phyloP scores from a whole-genome alignment of 1,284 basidiomycete genomes.

The Entoloma clypeatum region DNA sequence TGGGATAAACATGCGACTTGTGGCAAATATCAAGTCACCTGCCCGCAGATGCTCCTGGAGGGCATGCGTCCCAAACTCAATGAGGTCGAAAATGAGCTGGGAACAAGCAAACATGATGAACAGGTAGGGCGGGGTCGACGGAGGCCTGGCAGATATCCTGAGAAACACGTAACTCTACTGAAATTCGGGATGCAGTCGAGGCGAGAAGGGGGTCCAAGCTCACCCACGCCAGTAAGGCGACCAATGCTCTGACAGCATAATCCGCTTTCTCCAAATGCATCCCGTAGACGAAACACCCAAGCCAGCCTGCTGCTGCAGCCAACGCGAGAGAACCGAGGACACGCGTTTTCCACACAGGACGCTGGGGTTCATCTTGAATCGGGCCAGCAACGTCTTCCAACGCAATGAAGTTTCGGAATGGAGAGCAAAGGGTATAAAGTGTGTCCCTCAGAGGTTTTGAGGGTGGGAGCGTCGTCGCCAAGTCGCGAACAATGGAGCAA shows the following conservation, averaged over 20 bases:
- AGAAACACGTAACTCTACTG: slow-evolving; percentile 42
- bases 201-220: slow-evolving; percentile 15
- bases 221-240: slow-evolving; percentile 43
- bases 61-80: slow-evolving; percentile 33
- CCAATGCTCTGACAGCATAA: slow-evolving; percentile 22
- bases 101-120: slow-evolving; percentile 42
- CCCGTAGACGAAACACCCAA: slow-evolving; percentile 35
- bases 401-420: slow-evolving; percentile 51
- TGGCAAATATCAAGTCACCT: slow-evolving; percentile 23
- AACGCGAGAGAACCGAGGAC: slow-evolving; percentile 34
- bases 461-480: slow-evolving; percentile 23
- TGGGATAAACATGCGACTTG: slow-evolving; percentile 33
- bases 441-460: slow-evolving; percentile 28
- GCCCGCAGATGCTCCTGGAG: slow-evolving; percentile 17
- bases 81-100: slow-evolving; percentile 31
- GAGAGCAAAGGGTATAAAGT: slow-evolving; percentile 33
- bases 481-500: slow-evolving; percentile 29
- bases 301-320: slow-evolving; percentile 33
- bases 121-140: slow-evolving; percentile 50
- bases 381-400: slow-evolving; percentile 48
- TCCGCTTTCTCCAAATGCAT: slow-evolving; percentile 24
- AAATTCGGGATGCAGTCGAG: slow-evolving; percentile 4
- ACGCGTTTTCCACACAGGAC: slow-evolving; percentile 29
- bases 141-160: slow-evolving; percentile 37
- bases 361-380: slow-evolving; percentile 21